Base-by-base conservation (phyloP, 306 rosid genomes). In the Clitoria ternatea region DNA sequence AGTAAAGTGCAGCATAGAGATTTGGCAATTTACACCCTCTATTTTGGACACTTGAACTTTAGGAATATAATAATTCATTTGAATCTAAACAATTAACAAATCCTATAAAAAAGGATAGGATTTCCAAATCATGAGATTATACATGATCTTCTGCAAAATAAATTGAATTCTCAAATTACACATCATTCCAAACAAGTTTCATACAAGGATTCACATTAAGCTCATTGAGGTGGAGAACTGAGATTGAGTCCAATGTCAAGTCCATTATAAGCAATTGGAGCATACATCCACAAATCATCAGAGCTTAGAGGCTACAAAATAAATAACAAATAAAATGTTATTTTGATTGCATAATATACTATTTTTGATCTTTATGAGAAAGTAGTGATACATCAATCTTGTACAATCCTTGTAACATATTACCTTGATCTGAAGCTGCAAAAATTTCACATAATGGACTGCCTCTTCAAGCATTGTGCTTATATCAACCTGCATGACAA, bases 401-500 rank as follows among this genome's bases (percentile, higher is more conserved):
- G 33, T 12, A 11, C 39, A 1, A 36, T 61, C 27, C 12, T 37
- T 24, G 68, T 36, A 11, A 12, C 13, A 4, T 23, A 2, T 62
- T 77, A 90, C 96, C 94, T 90, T 85, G 61, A 87, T 90, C 72
- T 87, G 96, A 65, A 87, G 87, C 79, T 85, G 96, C 75, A 90
- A 76, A 74, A 90, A 87, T 68, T 90, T 82, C 53, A 90, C 96
- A 52, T 90, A 90, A 13, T 82, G 83, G 52, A 85, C 91, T 29
- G 94, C 91, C 64, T 90, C 96, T 82, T 90, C 94, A 11, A 87
- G 89, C 96, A 90, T 90, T 19, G 96, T 87, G 85, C 96, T 90
- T 44, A 88, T 85, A 72, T 90, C 96, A 61, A 90, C 92, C 92
- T 87, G 69, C 1, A 22, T 45, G 15, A 67, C 4, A 52, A 61